Base-by-base conservation (phyloP, 1,284 basidiomycete genomes). In the Cutaneotrichosporon dermatis region DNA sequence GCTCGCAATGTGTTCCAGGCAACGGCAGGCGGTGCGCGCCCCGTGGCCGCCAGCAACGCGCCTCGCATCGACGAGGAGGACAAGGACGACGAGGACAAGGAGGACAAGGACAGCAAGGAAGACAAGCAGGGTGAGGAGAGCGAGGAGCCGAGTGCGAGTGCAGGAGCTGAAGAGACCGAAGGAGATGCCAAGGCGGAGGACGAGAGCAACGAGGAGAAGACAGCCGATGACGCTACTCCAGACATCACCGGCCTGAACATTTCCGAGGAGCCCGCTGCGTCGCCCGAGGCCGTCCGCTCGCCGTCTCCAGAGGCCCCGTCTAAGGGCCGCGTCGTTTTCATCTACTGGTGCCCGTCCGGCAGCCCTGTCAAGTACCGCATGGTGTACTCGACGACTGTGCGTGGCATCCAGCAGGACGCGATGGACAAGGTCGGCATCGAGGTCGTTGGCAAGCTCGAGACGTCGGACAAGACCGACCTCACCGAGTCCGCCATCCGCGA, bases 331-430 rank as follows among this genome's bases (percentile, higher is more conserved):
- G 72, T 79, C n/a, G 86, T 89, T 43, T 92, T 91, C 76, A 88
- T 94, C 61, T 95, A 95, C 77, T 88, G 88, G 40, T 94, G 92
- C 74, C 92, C 92, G 0, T 83, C 86, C 1, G 73, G 78, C 10
- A 90, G 88, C 1, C 87, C 89, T 1, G 83, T 94, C 76, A 90
- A 89, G 71, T 82, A 86, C 65, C 84, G 91, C 54, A 92, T 95
- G 89, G 72, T 94, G 42, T 94, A 92, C 76, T 89, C 90, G 0
- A 87, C 87, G 1, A 86, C 85, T 11, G 83, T 84, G 4, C 69
- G 81, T 8, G 76, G 83, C 16, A 81, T 88, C 12, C 86, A 84
- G 67, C 80, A 82, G 56, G 77, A 82, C 35, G 84, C 83, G 43
- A 84, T 85, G 67, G 77, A 76, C 10, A 73, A 87, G 13, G 51